These are phyloP conservation scores for Pulveroboletus ravenelii DNA, from an alignment of 768 basidiomycete species.

Conservation along the genomic window DNA sequence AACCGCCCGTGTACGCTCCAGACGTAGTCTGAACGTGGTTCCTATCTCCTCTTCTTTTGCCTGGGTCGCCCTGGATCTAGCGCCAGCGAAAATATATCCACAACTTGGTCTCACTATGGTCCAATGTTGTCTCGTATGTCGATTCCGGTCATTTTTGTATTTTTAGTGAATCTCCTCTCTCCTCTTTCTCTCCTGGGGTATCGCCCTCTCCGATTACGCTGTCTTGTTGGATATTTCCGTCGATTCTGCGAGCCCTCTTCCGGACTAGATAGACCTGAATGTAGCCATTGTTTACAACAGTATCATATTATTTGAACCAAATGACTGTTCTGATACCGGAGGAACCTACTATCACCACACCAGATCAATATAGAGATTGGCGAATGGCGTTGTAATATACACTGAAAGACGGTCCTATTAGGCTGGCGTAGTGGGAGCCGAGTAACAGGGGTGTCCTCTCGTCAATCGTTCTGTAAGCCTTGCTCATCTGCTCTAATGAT, in stretches of 20 bases:
- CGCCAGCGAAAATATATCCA: not conserved
- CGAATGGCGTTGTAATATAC: no score
- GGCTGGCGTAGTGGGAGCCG: no score
- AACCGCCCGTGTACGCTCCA: constrained; percentile 21
- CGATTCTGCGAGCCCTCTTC: not conserved
- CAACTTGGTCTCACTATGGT: not conserved
- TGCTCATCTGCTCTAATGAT: no score
- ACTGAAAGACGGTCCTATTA: no score
- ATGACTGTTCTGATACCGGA: no score
- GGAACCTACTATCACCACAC: no score
- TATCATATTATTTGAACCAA: not conserved
- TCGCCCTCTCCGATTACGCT: not conserved
- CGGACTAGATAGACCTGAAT: constrained; percentile 21
- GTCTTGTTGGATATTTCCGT: constrained; percentile 14
- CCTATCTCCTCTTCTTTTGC: not conserved
- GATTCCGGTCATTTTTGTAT: constrained; percentile 22
- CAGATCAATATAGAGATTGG: no score
- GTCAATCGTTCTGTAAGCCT: no score
- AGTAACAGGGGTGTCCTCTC: no score
- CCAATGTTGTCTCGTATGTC: not conserved
- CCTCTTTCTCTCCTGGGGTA: no score
- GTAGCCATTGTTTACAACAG: constrained; percentile 11
- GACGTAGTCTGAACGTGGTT: constrained; percentile 15
- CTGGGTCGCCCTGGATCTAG: not conserved
- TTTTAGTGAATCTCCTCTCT: constrained; percentile 15